Evolutionary conservation across 371 early-diverging fungal genomes (phyloP).

Genomic region (Blakeslea trispora): DNA sequence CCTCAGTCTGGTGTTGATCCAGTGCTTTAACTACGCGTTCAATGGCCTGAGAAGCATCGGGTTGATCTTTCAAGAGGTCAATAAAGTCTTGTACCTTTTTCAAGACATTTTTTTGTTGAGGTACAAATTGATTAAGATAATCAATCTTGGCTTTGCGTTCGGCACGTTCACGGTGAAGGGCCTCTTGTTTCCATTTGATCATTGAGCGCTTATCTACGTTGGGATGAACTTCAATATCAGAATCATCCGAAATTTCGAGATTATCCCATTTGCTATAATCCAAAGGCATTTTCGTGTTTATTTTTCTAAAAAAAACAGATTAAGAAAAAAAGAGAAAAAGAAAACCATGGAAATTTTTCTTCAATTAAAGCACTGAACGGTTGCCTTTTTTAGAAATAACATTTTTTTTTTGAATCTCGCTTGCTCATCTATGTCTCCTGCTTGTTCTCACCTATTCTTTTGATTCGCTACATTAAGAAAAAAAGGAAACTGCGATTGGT

Average conservation of each 20-base stretch:
- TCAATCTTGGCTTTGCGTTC: constrained; percentile 78
- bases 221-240: constrained; percentile 95
- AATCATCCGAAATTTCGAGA: constrained; percentile 95
- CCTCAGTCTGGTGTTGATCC: constrained; percentile 12
- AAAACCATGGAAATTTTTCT: no score
- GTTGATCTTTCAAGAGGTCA: constrained; percentile 9
- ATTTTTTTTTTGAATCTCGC: no score
- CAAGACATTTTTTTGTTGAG: constrained; percentile 58
- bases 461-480: no score
- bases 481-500: no score
- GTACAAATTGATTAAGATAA: constrained; percentile 59
- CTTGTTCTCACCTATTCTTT: no score
- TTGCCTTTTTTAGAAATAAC: no score
- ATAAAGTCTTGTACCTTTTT: constrained; percentile 42
- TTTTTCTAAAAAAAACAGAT: no score
- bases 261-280: constrained; percentile 97
- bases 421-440: no score
- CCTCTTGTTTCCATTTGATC: constrained; percentile 90
- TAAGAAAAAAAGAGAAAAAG: neutral
- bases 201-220: constrained; percentile 95
- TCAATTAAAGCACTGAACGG: no score
- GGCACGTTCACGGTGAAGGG: constrained; percentile 87
- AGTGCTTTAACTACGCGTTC: constrained; percentile 14
- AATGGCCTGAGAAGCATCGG: constrained; percentile 25
- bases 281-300: constrained; percentile 48